A percentile compares a stretch with the other conserved stretches of the same genome.
phyloP scores from a whole-genome alignment of 2,329 filamentous ascomycete species.

The Ophiostoma novo-ulmi region DNA sequence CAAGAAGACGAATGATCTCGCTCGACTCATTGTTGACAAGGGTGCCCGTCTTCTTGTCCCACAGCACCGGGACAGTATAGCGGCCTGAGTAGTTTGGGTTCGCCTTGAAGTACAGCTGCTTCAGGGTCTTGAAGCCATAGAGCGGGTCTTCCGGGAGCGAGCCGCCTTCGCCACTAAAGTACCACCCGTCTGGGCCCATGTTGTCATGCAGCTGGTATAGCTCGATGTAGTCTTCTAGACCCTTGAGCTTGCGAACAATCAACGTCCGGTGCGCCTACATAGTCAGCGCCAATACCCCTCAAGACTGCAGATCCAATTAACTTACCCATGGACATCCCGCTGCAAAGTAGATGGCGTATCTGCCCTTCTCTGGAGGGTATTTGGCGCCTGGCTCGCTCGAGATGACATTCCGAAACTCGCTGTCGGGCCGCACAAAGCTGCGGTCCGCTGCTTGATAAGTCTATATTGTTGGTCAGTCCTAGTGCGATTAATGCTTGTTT shows the following conservation, averaged over 20 bases:
- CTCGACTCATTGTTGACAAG: neutral
- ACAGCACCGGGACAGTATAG: slow-evolving; percentile 43
- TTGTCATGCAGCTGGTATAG: slow-evolving; percentile 65
- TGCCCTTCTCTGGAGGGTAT: neutral
- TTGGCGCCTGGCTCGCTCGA: slow-evolving; percentile 42
- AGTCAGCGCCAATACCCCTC: neutral
- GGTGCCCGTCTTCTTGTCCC: neutral
- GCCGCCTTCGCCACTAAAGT: slow-evolving; percentile 42
- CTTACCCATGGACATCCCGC: slow-evolving; percentile 1
- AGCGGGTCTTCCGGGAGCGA: slow-evolving; percentile 54
- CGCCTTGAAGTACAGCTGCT: slow-evolving; percentile 64
- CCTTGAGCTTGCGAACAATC: slow-evolving; percentile 54
- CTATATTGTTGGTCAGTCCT: neutral
- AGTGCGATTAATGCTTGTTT: neutral
- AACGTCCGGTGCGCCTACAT: neutral
- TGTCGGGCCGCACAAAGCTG: slow-evolving; percentile 49
- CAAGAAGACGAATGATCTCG: neutral
- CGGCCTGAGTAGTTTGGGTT: slow-evolving; percentile 63
- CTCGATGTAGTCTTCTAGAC: slow-evolving; percentile 63
- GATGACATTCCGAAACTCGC: slow-evolving; percentile 52
- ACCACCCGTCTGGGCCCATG: slow-evolving; percentile 56
- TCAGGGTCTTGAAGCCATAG: slow-evolving; percentile 61
- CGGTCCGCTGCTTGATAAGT: slow-evolving; percentile 33
- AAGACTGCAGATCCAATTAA: neutral
- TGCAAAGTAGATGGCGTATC: slow-evolving; percentile 1